These are phyloP conservation scores for Auricularia auricula-judae DNA, from an alignment of 768 basidiomycete species.

Conservation along the genomic window DNA sequence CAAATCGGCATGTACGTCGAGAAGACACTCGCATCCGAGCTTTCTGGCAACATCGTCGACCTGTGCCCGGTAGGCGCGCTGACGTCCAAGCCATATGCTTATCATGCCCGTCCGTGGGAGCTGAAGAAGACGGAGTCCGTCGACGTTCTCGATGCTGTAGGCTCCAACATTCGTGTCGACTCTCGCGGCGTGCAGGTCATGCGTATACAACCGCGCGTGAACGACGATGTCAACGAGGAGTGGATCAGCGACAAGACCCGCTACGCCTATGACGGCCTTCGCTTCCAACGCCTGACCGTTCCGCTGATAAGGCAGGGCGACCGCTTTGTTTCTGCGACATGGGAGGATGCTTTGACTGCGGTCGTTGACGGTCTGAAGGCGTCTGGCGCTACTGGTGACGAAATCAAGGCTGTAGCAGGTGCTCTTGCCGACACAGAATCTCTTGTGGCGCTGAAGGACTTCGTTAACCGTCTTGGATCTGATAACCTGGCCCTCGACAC, in stretches of 20 bases:
- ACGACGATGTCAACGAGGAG: conserved; percentile 98
- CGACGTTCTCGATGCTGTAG: conserved; percentile 91
- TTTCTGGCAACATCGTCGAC: conserved; percentile 95
- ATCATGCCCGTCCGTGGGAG: conserved; percentile 96
- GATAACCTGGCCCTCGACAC: conserved; percentile 86
- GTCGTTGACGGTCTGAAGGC: conserved; percentile 67
- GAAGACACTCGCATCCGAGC: conserved; percentile 94
- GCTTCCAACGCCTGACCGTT: conserved; percentile 88
- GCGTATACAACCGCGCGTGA: conserved; percentile 92
- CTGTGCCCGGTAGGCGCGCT: conserved; percentile 97
- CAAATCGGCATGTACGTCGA: conserved; percentile 98
- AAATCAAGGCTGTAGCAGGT: conserved; percentile 92
- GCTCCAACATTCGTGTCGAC: conserved; percentile 93
- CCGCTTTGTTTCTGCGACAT: conserved; percentile 79
- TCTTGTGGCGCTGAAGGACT: conserved; percentile 86
- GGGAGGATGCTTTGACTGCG: conserved; percentile 79
- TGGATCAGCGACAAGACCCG: conserved; percentile 99
- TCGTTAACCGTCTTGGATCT: conserved; percentile 85
- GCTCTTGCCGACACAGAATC: conserved; percentile 90
- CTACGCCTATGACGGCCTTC: conserved; percentile 90
- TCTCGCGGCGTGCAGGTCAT: conserved; percentile 93
- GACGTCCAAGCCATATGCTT: conserved; percentile 97
- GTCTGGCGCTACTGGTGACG: conserved; percentile 78
- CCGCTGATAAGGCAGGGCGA: conserved; percentile 88
- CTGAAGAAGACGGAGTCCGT: conserved; percentile 95